Conservation (phyloP, 768 basidiomycete genomes). For the Hygrocybe punicea region DNA sequence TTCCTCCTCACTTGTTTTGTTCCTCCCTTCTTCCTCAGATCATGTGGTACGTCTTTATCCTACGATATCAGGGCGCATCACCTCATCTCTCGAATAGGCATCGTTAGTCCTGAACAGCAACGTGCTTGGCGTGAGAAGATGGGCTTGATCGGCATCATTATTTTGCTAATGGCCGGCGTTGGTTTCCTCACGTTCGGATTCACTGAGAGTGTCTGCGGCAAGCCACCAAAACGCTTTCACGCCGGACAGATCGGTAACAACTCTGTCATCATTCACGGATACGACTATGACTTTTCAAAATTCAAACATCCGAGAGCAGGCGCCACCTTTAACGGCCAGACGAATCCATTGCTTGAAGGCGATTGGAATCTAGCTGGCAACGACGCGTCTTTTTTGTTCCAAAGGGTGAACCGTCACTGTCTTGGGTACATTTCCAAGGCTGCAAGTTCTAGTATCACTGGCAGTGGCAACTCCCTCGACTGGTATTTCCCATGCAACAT, state of each 20-base stretch:
- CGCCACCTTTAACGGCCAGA: slow-evolving; percentile 65
- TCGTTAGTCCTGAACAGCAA: slow-evolving; percentile 87
- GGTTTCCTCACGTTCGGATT: slow-evolving; percentile 99
- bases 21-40: slow-evolving; percentile 70
- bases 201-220: slow-evolving; percentile 89
- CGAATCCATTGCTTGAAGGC: slow-evolving; percentile 80
- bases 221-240: slow-evolving; percentile 77
- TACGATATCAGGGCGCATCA: neutral
- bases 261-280: slow-evolving; percentile 92
- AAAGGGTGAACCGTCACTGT: slow-evolving; percentile 85
- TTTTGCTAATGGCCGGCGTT: slow-evolving; percentile 83
- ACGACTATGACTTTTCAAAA: slow-evolving; percentile 84
- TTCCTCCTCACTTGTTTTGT: slow-evolving; percentile 77
- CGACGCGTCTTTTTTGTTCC: slow-evolving; percentile 94
- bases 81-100: slow-evolving; percentile 49
- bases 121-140: slow-evolving; percentile 99
- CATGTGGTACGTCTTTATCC: slow-evolving; percentile 62
- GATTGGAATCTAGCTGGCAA: slow-evolving; percentile 77
- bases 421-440: slow-evolving; percentile 71
- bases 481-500: slow-evolving; percentile 99
- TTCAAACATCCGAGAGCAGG: slow-evolving; percentile 80
- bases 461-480: slow-evolving; percentile 57
- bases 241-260: slow-evolving; percentile 73
- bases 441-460: slow-evolving; percentile 65
- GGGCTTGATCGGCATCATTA: slow-evolving; percentile 80